phyloP scores from a whole-genome alignment of 1,284 basidiomycete genomes.

The Tilletia indica region DNA sequence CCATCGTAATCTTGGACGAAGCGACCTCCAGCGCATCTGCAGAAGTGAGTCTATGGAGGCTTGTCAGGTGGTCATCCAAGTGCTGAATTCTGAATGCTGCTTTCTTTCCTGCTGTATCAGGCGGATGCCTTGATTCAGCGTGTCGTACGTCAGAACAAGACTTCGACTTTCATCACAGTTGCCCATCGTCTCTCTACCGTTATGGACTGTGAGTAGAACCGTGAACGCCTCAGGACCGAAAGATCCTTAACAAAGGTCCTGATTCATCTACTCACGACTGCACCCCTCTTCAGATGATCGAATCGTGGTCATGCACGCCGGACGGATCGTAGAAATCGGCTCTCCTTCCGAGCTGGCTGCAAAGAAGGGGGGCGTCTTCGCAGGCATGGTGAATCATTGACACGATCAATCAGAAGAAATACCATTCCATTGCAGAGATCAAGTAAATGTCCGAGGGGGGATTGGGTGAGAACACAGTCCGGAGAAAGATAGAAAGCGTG shows the following conservation, averaged over 20 bases:
- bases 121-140: conserved; percentile 35
- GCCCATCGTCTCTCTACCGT: conserved; percentile 36
- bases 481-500: too few relatives aligned
- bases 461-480: too few relatives aligned
- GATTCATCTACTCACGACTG: too few relatives aligned
- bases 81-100: conserved; percentile 48
- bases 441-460: too few relatives aligned
- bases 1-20: conserved; percentile 79
- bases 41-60: neutral
- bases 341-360: conserved; percentile 61
- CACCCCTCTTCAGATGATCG: conserved; percentile 62
- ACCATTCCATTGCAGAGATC: too few relatives aligned
- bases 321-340: conserved; percentile 67
- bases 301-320: conserved; percentile 64
- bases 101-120: neutral
- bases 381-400: too few relatives aligned
- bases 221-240: too few relatives aligned
- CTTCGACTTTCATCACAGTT: conserved; percentile 57
- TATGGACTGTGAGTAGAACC: conserved; percentile 26
- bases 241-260: too few relatives aligned
- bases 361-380: conserved; percentile 13
- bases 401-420: too few relatives aligned
- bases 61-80: neutral
- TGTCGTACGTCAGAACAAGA: conserved; percentile 26
- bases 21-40: conserved; percentile 67